Base-by-base conservation (phyloP, 2,329 filamentous ascomycete species). In the Neopestalotiopsis rosae region DNA sequence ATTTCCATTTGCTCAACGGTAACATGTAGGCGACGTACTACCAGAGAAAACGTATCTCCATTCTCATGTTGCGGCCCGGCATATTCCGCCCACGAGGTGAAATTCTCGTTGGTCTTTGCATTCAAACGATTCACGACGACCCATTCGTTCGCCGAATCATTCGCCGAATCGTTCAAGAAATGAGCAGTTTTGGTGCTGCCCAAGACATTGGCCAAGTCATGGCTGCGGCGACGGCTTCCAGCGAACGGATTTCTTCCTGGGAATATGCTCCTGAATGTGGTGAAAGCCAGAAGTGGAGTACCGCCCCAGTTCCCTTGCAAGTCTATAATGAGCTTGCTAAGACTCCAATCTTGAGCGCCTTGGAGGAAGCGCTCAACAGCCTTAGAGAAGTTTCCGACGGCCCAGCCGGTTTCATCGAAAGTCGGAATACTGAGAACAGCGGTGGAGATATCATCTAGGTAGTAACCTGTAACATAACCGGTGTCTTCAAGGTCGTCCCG, bases 341-440 rank as follows among this genome's bases (percentile, higher is more conserved):
- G 38, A 9, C 67, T 68, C 34, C 30, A 40, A 0, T 13, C 7
- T 28, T 30, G 14, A 1, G 65, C 24, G 24, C 24, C 68, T 1
- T 68, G 67, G 12, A 65, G 24, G 24, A 28, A 28, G 24, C 24
- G 24, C 3, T 28, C 24, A 28, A 28, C 24, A 28, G 24, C 3
- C 24, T 56, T 38, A 75, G 71, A 65, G 79, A 82, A 4, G 24
- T 78, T 62, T 2, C 68, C 34, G 20, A 83, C 75, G 2, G 79
- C 72, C 14, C 69, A 52, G 12, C 73, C 74, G 45, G 69, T 72
- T 61, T 76, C 74, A 7, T 77, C 70, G 61, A 83, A 83, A 63
- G 70, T 79, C 1, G 81, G 81, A 49, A 83, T 79, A 61, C 80
- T 82, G 9, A 84, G 72, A 0, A 84, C 79, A 5, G 77, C 78